Base-by-base conservation (phyloP, 1,139 yeast species). In the Arxiozyma bovina region DNA sequence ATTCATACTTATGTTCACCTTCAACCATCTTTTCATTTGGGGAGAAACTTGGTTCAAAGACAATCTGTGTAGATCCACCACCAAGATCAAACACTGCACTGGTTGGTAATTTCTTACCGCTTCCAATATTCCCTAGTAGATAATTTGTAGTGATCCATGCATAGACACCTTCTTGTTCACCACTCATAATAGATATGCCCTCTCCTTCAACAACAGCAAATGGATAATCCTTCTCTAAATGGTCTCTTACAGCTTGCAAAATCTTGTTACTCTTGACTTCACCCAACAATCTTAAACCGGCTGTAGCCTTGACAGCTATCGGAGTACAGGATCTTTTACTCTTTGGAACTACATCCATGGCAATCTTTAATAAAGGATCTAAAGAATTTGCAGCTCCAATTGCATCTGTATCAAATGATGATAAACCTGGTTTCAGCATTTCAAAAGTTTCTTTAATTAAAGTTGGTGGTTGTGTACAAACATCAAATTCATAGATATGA, bases 61-160 rank as follows among this genome's bases (percentile, higher is more conserved):
- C 99, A 73, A 93, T 90, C 73, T 93, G 99, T 15, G 99, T 93
- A 5, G 97, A 90, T 8, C 98, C 99, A 62, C 99, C 99, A 63
- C 99, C 99, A 60, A 93, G 81, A 69, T 93, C 99, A 68, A 93
- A 93, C 17, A 93, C 96, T 9, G 98, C 99, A 52, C 96, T 96
- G 15, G 99, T 93, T 40, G 93, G 87, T 38, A 73, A 70, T 71
- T 82, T 82, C 50, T 81, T 85, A 22, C 80, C 72, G 30, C 83
- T 74, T 30, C 98, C 98, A 68, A 93, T 89, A 72, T 91, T 91
- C 46, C 97, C 97, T 62, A 93, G 78, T 60, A 93, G 75, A 70
- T 84, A 93, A 74, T 93, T 93, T 53, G 97, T 85, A 43, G 99
- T 93, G 69, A 93, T 86, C 99, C 99, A 93, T 1, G 99, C 99